Percentiles rank a stretch among this genome's conserved stretches.
Evolutionary conservation across 2,329 filamentous ascomycete genomes (phyloP).

Genomic region (Aspergillus pseudonomiae): DNA sequence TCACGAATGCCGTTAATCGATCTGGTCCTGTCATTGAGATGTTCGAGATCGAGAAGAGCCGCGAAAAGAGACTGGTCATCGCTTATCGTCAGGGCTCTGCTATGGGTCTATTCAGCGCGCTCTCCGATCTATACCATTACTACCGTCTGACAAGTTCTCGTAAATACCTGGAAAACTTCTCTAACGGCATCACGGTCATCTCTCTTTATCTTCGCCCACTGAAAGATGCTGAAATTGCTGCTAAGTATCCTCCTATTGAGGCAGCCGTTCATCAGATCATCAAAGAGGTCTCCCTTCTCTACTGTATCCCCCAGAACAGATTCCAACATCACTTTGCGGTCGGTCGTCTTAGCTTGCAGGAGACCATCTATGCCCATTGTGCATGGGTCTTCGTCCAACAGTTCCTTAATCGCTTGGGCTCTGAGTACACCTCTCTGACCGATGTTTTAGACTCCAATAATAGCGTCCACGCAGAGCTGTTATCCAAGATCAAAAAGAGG

Average conservation of each 20-base stretch:
- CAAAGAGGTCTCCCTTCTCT: slow-evolving; percentile 95
- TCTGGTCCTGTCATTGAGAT: slow-evolving; percentile 97
- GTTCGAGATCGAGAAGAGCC: slow-evolving; percentile 88
- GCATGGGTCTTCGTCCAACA: slow-evolving; percentile 98
- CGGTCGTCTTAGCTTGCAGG: slow-evolving; percentile 86
- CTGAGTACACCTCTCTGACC: slow-evolving; percentile 86
- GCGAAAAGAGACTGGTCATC: slow-evolving; percentile 91
- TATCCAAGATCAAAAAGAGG: slow-evolving; percentile 93
- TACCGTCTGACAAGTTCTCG: slow-evolving; percentile 94
- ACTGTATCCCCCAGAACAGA: slow-evolving; percentile 97
- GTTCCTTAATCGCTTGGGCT: slow-evolving; percentile 91
- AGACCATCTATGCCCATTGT: slow-evolving; percentile 96
- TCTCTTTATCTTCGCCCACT: slow-evolving; percentile 88
- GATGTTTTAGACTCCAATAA: slow-evolving; percentile 80
- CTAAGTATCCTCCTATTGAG: slow-evolving; percentile 76
- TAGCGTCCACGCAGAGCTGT: slow-evolving; percentile 80
- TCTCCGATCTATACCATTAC: slow-evolving; percentile 97
- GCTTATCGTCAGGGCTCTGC: slow-evolving; percentile 94
- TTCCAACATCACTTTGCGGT: slow-evolving; percentile 87
- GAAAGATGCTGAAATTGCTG: slow-evolving; percentile 57
- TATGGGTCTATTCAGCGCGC: slow-evolving; percentile 87
- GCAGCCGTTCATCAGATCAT: slow-evolving; percentile 98
- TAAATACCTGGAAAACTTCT: slow-evolving; percentile 99
- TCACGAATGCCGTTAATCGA: slow-evolving; percentile 78
- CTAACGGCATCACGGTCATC: slow-evolving; percentile 96